Evolutionary conservation across 2,329 filamentous ascomycete genomes (phyloP).

Genomic region (Ascochyta koolunga): DNA sequence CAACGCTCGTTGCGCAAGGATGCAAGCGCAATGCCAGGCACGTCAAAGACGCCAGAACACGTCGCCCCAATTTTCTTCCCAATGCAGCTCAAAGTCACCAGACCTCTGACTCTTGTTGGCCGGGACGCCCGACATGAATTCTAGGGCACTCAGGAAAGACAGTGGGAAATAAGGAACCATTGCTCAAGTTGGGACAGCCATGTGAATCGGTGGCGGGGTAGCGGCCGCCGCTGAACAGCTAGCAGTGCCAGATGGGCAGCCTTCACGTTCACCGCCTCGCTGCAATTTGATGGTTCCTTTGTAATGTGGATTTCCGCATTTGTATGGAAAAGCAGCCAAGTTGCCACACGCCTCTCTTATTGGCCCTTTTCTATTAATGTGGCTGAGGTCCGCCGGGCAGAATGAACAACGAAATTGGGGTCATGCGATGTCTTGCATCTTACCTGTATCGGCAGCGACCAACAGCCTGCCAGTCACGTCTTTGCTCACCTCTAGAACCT

Average conservation of each 20-base stretch:
- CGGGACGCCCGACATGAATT: neutral
- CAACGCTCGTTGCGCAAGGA: slow-evolving; percentile 7
- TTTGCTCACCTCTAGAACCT: slow-evolving; percentile 2
- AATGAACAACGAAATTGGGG: slow-evolving; percentile 8
- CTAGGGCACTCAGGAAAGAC: slow-evolving; percentile 1
- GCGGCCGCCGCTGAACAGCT: slow-evolving; percentile 7
- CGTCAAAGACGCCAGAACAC: slow-evolving; percentile 12
- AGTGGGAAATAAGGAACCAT: slow-evolving; percentile 4
- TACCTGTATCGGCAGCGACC: slow-evolving; percentile 10
- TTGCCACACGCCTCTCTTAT: slow-evolving; percentile 3
- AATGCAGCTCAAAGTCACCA: slow-evolving; percentile 1
- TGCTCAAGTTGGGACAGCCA: slow-evolving; percentile 10
- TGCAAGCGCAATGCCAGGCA: slow-evolving; percentile 9
- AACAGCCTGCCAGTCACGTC: slow-evolving; percentile 1
- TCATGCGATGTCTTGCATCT: slow-evolving; percentile 18
- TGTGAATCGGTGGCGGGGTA: slow-evolving; percentile 10
- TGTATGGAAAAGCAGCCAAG: slow-evolving; percentile 4
- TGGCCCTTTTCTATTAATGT: neutral
- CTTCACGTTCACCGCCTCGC: slow-evolving; percentile 11
- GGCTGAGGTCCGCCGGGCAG: slow-evolving; percentile 11
- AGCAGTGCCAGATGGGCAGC: neutral
- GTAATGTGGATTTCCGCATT: slow-evolving; percentile 1
- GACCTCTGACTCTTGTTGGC: slow-evolving; percentile 13
- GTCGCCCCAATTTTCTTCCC: slow-evolving; percentile 9
- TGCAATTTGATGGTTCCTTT: slow-evolving; percentile 4